Evolutionary conservation across 495 filamentous ascomycete genomes (phyloP).

Genomic region (Parathielavia appendiculata): DNA sequence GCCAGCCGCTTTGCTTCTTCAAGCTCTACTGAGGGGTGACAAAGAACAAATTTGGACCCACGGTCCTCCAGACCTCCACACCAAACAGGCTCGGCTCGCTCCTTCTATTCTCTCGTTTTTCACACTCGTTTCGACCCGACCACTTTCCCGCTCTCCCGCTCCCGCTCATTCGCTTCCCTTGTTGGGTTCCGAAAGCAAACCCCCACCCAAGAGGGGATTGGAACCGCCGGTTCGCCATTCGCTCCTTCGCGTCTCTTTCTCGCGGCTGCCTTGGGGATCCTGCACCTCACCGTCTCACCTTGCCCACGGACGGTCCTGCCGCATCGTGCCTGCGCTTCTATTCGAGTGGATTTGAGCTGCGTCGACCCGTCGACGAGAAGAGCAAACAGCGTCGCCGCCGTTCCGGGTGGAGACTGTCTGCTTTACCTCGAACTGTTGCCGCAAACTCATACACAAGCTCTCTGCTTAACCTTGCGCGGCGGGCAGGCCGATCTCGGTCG

Average conservation of each 20-base stretch:
- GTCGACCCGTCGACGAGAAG: not conserved
- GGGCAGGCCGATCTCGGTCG: not conserved
- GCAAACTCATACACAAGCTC: not conserved
- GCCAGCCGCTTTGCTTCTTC: constrained; percentile 13
- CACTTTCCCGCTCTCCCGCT: not conserved
- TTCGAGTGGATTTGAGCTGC: not conserved
- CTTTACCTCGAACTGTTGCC: not conserved
- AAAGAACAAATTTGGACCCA: constrained; percentile 1
- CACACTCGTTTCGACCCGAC: constrained; percentile 8
- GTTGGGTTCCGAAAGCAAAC: not conserved
- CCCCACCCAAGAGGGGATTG: not conserved
- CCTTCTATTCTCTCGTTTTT: constrained; percentile 13
- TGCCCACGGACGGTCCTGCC: not conserved
- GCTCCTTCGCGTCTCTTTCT: constrained; percentile 6
- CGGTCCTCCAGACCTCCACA: constrained; percentile 1
- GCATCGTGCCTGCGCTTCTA: not conserved
- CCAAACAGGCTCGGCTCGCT: not conserved
- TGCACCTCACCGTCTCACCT: constrained; percentile 2
- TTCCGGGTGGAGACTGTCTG: not conserved
- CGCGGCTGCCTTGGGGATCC: not conserved
- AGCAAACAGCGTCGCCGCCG: not conserved
- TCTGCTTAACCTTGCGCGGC: not conserved
- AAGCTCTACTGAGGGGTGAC: constrained; percentile 13
- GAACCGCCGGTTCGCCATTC: constrained; percentile 2
- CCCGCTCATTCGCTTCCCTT: not conserved